Base-by-base conservation (phyloP, 768 basidiomycete genomes). In the Tricholomella constricta region DNA sequence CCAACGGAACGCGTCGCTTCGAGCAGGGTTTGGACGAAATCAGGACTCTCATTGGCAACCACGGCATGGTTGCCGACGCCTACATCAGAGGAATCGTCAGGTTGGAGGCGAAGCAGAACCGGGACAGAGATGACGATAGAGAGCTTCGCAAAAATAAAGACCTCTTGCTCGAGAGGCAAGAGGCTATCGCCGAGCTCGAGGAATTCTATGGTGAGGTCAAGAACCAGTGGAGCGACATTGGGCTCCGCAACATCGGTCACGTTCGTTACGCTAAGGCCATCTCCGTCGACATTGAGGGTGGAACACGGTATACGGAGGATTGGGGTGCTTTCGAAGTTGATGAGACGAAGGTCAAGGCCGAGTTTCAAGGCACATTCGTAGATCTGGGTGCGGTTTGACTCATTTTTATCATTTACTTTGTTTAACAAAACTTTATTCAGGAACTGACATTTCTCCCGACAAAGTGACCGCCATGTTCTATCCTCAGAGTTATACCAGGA, bases 1-100 rank as follows among this genome's bases (percentile, higher is more conserved):
- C 71, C 9, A 58, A 59, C 49, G 64, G 72, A 9, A 43, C 65
- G 25, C 67, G 55, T 60, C 66, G 68, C 19, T 71, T 73, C 59
- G 65, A 73, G 61, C 62, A 52, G 14, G 45, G 52, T 3, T 55
- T 76, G 37, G 55, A 67, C 37, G 72, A 71, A 41, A 72, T 72
- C 59, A 63, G 4, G 27, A 38, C 56, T 14, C 52, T 32, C 50
- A 59, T 67, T 45, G 49, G n/a, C 57, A 44, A 40, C 17, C 56
- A 59, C 38, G 54, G 20, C 10, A 20, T 62, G 55, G 2, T 36
- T n/a, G 64, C 59, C 37, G 57, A 73, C 14, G 0, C 8, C 17
- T n/a, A 0, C 2, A 6, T n/a, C 15, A 3, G 17, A 19, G 23
- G 35, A 0, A 64, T 71, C 38, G 56, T 49, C 40, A 45, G 27